phyloP scores from a whole-genome alignment of 2,329 filamentous ascomycete species.

The Fusarium continuum region DNA sequence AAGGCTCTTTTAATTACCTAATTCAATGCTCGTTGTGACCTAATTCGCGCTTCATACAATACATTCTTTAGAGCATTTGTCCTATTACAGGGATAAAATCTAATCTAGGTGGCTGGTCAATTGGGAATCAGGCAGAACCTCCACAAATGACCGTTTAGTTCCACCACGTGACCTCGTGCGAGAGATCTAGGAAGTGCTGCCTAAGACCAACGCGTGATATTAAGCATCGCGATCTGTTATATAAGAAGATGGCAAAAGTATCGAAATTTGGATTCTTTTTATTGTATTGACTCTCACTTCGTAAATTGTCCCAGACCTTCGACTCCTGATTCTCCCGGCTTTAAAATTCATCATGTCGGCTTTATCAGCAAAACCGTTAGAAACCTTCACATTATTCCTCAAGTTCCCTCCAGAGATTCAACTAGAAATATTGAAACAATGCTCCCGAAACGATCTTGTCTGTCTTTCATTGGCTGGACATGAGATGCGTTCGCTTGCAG shows the following conservation, averaged over 20 bases:
- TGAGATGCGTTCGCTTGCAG: neutral
- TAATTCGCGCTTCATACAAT: too few relatives aligned
- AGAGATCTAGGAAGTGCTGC: neutral
- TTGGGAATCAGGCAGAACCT: neutral
- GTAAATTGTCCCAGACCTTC: too few relatives aligned
- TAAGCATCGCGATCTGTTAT: neutral
- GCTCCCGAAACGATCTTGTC: neutral
- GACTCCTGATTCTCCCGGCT: too few relatives aligned
- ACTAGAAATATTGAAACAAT: neutral
- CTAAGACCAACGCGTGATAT: neutral
- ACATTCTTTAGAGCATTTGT: too few relatives aligned
- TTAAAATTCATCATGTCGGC: constrained; percentile 4
- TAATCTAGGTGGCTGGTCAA: too few relatives aligned
- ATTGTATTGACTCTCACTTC: too few relatives aligned
- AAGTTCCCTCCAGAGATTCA: constrained; percentile 10
- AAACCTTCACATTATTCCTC: neutral
- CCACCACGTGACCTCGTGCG: neutral
- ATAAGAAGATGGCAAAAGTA: neutral
- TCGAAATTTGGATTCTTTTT: neutral
- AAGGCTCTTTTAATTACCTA: too few relatives aligned
- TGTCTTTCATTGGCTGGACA: constrained; percentile 1
- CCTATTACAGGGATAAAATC: too few relatives aligned
- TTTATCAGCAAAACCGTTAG: neutral
- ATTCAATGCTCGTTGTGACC: too few relatives aligned
- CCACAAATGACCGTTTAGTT: neutral